Base-by-base conservation (phyloP, 2,329 filamentous ascomycete species). In the Microdochium nivale region DNA sequence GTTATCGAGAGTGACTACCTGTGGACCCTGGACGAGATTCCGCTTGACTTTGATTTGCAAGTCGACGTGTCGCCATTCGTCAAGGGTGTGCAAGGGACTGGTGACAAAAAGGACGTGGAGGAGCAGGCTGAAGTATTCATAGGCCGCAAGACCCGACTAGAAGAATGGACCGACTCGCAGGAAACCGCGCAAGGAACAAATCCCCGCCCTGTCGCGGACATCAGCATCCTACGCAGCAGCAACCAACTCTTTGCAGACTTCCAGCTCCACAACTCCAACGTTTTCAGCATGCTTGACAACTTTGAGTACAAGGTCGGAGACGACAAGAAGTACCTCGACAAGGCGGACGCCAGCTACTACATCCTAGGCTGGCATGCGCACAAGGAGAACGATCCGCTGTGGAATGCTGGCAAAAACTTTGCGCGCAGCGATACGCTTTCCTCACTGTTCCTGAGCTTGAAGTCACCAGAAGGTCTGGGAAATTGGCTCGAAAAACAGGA, bases 81-180 rank as follows among this genome's bases (percentile, higher is more conserved):
- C n/a, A n/a, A n/a, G n/a, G 8, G 47, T 51, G 0, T 59, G 58
- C 2, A 19, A 52, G 3, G 47, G 16, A 9, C 33, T 0, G 56
- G 54, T 11, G 25, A 23, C 4, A 48, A 58, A 1, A 51, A 54
- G 23, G 54, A 55, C 32, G 60, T 71, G n/a, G 50, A 63, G 0
- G 40, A 64, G 43, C 71, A 75, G 53, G 71, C 70, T 3, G 70
- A 74, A 52, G 58, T 70, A 8, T 74, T 72, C 53, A 69, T 74
- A 30, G 72, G 72, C 0, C 50, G 58, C 5, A 68, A 67, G 54
- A 59, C 49, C 1, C 43, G 48, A 3, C 49, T 57, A 3, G 24
- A 43, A 1, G 33, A 52, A 2, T 64, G 62, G 60, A n/a, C n/a
- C n/a, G n/a, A n/a, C n/a, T 52, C 44, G 3, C 53, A 58, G 37